phyloP scores from a whole-genome alignment of 2,329 filamentous ascomycete species.

The Gliomastix tumulicola region DNA sequence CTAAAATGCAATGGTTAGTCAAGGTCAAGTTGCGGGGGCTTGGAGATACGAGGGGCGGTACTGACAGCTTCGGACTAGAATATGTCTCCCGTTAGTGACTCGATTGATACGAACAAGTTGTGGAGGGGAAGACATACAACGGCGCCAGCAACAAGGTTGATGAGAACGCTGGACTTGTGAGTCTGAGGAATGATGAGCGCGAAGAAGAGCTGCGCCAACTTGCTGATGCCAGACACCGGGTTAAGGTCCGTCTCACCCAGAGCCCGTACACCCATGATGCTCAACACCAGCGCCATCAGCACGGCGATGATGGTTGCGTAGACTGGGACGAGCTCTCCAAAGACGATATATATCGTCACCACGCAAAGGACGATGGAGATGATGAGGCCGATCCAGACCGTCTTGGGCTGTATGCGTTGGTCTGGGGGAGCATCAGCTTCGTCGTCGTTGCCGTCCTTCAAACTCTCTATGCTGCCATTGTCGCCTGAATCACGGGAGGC shows the following conservation, averaged over 20 bases:
- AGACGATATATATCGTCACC: conserved; percentile 72
- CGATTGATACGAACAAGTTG: neutral
- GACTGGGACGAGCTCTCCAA: conserved; percentile 74
- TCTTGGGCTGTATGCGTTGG: conserved; percentile 68
- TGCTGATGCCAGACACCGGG: conserved; percentile 92
- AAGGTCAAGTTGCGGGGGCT: too few species aligned
- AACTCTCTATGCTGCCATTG: too few species aligned
- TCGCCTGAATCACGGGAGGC: conserved; percentile 3
- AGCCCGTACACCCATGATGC: conserved; percentile 66
- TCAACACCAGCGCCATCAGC: conserved; percentile 71
- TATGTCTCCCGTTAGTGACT: conserved; percentile 2
- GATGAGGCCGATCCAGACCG: conserved; percentile 68
- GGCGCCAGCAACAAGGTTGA: conserved; percentile 90
- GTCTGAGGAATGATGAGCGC: conserved; percentile 78
- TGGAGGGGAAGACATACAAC: conserved; percentile 38
- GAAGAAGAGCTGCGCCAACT: conserved; percentile 93
- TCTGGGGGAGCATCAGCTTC: conserved; percentile 75
- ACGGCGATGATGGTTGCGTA: conserved; percentile 73
- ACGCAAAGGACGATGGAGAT: conserved; percentile 76
- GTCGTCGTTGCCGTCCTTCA: conserved; percentile 8
- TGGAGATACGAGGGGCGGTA: too few species aligned
- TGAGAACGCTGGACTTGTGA: conserved; percentile 80
- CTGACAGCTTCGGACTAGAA: conserved; percentile 32
- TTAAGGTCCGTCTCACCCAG: conserved; percentile 86
- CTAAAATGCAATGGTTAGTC: too few species aligned